phyloP scores from a whole-genome alignment of 1,284 basidiomycete genomes.

The Boletus sp. region DNA sequence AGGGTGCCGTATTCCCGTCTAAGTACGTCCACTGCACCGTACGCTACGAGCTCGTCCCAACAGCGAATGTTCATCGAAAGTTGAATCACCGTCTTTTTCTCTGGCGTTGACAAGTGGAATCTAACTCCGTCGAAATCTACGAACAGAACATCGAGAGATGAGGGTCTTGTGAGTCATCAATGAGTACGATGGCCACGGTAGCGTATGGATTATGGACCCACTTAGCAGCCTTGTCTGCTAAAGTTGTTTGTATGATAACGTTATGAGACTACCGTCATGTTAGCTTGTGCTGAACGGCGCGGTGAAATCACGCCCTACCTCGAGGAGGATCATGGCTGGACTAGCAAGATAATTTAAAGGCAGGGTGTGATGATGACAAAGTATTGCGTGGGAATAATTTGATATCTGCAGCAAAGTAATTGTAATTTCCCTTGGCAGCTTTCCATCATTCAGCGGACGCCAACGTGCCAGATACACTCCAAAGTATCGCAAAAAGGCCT shows the following conservation, averaged over 20 bases:
- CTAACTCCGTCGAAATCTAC: constrained; percentile 98
- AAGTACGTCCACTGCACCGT: constrained; percentile 84
- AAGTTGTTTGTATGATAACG: constrained; percentile 89
- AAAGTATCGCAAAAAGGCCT: constrained; percentile 15
- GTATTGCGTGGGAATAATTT: constrained; percentile 33
- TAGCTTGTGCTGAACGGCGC: constrained; percentile 5
- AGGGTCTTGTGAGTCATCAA: constrained; percentile 57
- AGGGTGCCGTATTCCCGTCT: constrained; percentile 82
- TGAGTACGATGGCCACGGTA: constrained; percentile 8
- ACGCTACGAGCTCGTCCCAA: constrained; percentile 91
- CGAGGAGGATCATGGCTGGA: constrained; percentile 65
- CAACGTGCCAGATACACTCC: constrained; percentile 6
- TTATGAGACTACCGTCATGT: constrained; percentile 68
- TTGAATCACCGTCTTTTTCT: constrained; percentile 76
- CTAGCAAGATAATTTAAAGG: background rate
- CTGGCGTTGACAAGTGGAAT: constrained; percentile 88
- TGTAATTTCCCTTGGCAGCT: constrained; percentile 27
- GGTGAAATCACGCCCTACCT: constrained; percentile 43
- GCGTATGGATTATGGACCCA: constrained; percentile 32
- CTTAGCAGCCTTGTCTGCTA: constrained; percentile 90
- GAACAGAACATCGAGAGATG: constrained; percentile 90
- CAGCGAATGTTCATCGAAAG: constrained; percentile 98
- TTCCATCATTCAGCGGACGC: constrained; percentile 11
- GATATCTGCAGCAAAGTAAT: constrained; percentile 18
- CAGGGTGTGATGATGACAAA: constrained; percentile 11